Conservation (phyloP, 345 rosid species). For the Citrus medica region DNA sequence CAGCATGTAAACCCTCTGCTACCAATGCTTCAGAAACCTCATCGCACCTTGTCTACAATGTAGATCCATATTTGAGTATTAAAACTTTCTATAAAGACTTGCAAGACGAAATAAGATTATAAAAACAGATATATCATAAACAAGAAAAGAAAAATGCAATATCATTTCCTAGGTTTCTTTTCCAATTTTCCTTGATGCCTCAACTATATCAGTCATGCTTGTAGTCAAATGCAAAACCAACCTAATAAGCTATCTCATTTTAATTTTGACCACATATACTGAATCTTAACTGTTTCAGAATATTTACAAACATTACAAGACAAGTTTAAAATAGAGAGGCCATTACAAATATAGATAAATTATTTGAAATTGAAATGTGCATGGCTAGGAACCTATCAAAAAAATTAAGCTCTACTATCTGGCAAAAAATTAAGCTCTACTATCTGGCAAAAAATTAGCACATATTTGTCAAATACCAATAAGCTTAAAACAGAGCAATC, state of each 20-base stretch:
- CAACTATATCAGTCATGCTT: neutral
- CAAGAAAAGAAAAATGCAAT: neutral
- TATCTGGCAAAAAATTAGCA: neutral
- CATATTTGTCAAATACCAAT: neutral
- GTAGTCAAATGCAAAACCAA: neutral
- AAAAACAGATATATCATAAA: neutral
- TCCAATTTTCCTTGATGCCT: neutral
- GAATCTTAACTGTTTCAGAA: neutral
- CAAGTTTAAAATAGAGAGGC: neutral
- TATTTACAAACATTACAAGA: neutral
- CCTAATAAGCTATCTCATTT: neutral
- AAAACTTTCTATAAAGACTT: neutral
- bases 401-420: neutral
- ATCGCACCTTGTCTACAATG: conserved; percentile 31
- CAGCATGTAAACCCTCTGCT: conserved; percentile 39
- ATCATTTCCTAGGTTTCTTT: neutral
- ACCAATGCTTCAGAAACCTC: conserved; percentile 40
- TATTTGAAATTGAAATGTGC: neutral
- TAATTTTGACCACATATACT: neutral
- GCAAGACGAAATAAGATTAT: neutral
- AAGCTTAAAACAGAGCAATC: neutral
- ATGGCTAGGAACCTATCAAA: neutral
- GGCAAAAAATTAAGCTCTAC: neutral
- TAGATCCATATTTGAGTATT: conserved; percentile 2
- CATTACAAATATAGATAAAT: neutral